phyloP scores from a whole-genome alignment of 164 flowering plant species.

The Taxillus chinensis region DNA sequence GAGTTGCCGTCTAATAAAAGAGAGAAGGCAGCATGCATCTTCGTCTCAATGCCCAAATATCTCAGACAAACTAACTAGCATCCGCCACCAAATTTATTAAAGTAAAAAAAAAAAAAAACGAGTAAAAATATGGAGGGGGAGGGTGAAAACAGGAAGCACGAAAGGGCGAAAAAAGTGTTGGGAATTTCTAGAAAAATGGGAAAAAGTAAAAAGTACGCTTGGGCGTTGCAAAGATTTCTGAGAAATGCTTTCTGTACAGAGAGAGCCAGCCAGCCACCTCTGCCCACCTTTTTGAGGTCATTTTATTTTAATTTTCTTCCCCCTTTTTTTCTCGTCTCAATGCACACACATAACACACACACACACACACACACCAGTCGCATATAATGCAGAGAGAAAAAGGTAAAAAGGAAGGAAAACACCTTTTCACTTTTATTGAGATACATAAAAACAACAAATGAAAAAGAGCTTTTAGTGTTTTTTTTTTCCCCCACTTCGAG shows the following conservation, averaged over 20 bases:
- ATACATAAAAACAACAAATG: too few relatives aligned
- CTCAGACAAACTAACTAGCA: neutral
- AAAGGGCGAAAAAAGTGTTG: constrained; percentile 5
- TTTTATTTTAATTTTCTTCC: too few relatives aligned
- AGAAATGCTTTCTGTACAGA: constrained; percentile 31
- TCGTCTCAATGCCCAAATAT: constrained; percentile 3
- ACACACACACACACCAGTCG: too few relatives aligned
- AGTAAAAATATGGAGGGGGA: neutral
- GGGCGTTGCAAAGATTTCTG: constrained; percentile 31
- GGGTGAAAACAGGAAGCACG: neutral
- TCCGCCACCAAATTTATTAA: neutral
- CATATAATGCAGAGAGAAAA: too few relatives aligned
- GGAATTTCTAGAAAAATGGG: constrained; percentile 23
- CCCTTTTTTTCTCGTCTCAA: too few relatives aligned
- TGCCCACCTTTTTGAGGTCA: too few relatives aligned
- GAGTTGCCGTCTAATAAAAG: neutral
- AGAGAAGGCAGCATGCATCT: neutral
- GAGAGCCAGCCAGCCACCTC: neutral
- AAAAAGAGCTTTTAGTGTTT: too few relatives aligned
- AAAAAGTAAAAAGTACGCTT: constrained; percentile 16
- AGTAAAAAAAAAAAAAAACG: neutral
- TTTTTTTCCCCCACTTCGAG: too few relatives aligned
- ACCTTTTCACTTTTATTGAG: too few relatives aligned
- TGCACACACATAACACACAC: too few relatives aligned
- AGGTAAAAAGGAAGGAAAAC: too few relatives aligned